phyloP scores from a whole-genome alignment of 352 stramenopile genomes.

The Phytophthora pistaciae region DNA sequence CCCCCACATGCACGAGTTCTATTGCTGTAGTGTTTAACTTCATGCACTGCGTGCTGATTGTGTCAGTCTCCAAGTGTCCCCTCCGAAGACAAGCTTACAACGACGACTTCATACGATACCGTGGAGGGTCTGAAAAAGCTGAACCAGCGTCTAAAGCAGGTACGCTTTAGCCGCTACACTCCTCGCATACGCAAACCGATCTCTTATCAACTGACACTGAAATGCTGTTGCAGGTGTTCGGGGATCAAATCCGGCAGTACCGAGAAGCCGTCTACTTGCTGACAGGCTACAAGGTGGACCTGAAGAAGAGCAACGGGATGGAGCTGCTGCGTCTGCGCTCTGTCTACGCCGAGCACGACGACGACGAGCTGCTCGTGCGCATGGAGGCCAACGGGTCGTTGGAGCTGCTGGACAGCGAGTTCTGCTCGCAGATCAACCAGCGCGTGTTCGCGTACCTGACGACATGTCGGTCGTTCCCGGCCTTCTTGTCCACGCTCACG shows the following conservation, averaged over 20 bases:
- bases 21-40: background rate
- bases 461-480: conserved; percentile 89
- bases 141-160: conserved; percentile 90
- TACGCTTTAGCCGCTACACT: conserved; percentile 16
- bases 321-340: conserved; percentile 82
- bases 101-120: conserved; percentile 85
- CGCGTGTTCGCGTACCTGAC: conserved; percentile 42
- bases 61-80: conserved; percentile 21
- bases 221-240: conserved; percentile 64
- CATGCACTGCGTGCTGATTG: background rate
- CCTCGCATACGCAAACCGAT: background rate
- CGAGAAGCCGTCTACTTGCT: conserved; percentile 90
- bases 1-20: background rate
- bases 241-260: conserved; percentile 91
- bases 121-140: conserved; percentile 88
- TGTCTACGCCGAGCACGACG: conserved; percentile 86
- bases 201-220: too few species aligned
- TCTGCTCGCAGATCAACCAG: conserved; percentile 67
- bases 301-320: conserved; percentile 83
- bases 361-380: conserved; percentile 87
- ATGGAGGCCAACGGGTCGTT: conserved; percentile 80
- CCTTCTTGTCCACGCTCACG: conserved; percentile 90
- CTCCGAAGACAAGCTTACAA: conserved; percentile 59
- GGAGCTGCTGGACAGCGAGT: conserved; percentile 88
- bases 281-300: conserved; percentile 90